Percentiles rank a stretch among this genome's conserved stretches.
phyloP scores from a whole-genome alignment of 495 filamentous ascomycete genomes.

The Letharia lupina region DNA sequence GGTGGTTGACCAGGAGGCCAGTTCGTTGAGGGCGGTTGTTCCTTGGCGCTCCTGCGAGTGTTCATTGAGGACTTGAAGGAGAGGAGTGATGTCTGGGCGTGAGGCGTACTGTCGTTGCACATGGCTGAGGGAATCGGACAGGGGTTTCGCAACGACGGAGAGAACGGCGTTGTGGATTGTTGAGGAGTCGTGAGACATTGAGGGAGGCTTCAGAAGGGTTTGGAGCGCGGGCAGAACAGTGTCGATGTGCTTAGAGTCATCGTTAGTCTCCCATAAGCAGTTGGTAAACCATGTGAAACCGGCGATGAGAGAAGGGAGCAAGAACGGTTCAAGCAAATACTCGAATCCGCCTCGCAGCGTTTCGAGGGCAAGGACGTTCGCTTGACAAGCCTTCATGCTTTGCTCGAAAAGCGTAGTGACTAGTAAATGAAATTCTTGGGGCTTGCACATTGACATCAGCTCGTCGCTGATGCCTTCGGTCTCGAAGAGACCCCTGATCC shows the following conservation, averaged over 20 bases:
- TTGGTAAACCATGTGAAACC: constrained; percentile 74
- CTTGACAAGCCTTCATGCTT: constrained; percentile 66
- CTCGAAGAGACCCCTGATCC: constrained; percentile 84
- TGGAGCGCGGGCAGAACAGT: constrained; percentile 63
- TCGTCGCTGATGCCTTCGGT: constrained; percentile 78
- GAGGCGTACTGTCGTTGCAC: constrained; percentile 61
- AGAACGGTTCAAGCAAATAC: constrained; percentile 82
- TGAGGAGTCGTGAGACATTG: constrained; percentile 70
- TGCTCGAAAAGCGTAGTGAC: constrained; percentile 83
- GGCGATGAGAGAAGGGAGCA: constrained; percentile 77
- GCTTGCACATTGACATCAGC: constrained; percentile 81
- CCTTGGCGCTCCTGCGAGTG: constrained; percentile 59
- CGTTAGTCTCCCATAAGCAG: constrained; percentile 63
- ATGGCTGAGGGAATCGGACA: constrained; percentile 67
- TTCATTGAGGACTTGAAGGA: constrained; percentile 60
- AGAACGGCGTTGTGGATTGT: constrained; percentile 76
- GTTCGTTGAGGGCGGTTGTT: constrained; percentile 58
- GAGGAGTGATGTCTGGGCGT: constrained; percentile 60
- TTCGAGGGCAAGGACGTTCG: constrained; percentile 63
- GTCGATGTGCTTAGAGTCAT: constrained; percentile 36
- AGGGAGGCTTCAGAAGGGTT: constrained; percentile 64
- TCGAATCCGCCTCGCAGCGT: constrained; percentile 81
- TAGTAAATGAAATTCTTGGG: constrained; percentile 90
- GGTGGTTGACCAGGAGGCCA: constrained; percentile 65
- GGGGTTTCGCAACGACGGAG: constrained; percentile 66